Evolutionary conservation across 371 early-diverging fungal genomes (phyloP).

Genomic region (Blakeslea trispora): DNA sequence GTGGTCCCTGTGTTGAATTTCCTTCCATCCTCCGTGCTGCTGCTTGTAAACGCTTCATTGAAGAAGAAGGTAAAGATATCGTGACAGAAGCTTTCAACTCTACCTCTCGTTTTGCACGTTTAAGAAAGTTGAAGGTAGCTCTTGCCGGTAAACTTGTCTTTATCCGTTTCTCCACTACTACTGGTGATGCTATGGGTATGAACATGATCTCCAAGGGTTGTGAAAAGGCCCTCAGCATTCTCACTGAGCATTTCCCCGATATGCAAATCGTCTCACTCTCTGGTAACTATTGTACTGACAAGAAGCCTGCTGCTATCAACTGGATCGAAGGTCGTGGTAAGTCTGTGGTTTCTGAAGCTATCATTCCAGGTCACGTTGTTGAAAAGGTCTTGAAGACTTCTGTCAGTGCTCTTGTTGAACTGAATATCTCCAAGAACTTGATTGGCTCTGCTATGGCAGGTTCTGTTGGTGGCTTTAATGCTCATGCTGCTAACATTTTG

Average conservation of each 20-base stretch:
- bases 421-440: constrained; percentile 90
- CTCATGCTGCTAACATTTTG: constrained; percentile 95
- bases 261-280: constrained; percentile 85
- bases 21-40: constrained; percentile 68
- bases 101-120: constrained; percentile 88
- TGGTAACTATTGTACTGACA: constrained; percentile 97
- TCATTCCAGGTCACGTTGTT: constrained; percentile 81
- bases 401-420: constrained; percentile 73
- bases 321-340: constrained; percentile 98
- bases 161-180: constrained; percentile 88
- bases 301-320: constrained; percentile 97
- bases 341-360: constrained; percentile 88
- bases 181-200: constrained; percentile 99
- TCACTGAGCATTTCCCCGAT: constrained; percentile 66
- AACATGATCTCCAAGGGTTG: constrained; percentile 99
- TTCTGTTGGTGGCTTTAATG: constrained; percentile 93
- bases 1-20: constrained; percentile 93
- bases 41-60: constrained; percentile 77
- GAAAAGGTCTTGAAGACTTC: constrained; percentile 88
- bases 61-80: constrained; percentile 61
- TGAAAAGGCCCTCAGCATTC: constrained; percentile 72
- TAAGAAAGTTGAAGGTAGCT: constrained; percentile 81
- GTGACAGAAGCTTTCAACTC: constrained; percentile 84
- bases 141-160: constrained; percentile 85
- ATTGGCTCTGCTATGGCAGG: constrained; percentile 97